A percentile compares a stretch with the other conserved stretches of the same genome.
Evolutionary conservation across 1,284 basidiomycete genomes (phyloP).

Genomic region (Omphalotus olearius): DNA sequence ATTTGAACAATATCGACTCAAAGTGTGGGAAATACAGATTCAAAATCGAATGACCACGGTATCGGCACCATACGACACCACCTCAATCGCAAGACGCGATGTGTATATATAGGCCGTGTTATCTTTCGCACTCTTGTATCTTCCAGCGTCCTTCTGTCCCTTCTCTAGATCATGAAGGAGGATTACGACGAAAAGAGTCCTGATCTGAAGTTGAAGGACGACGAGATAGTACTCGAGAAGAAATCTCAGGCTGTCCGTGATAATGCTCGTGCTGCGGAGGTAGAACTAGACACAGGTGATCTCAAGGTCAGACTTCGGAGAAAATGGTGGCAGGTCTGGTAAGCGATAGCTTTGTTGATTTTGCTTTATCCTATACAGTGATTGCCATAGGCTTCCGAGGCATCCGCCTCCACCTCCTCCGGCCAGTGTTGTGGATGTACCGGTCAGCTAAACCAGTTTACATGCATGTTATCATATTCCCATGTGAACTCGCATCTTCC

Average conservation of each 20-base stretch:
- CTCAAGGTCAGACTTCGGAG: constrained; percentile 8
- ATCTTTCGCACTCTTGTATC: background rate
- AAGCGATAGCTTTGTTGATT: constrained; percentile 4
- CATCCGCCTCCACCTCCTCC: constrained; percentile 57
- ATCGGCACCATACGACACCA: too few relatives aligned
- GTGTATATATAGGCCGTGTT: too few relatives aligned
- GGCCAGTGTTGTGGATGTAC: constrained; percentile 51
- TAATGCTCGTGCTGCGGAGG: background rate
- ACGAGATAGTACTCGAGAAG: background rate
- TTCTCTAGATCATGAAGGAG: background rate
- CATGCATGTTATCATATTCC: too few relatives aligned
- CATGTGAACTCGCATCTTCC: background rate
- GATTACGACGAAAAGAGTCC: background rate
- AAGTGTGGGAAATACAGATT: too few relatives aligned
- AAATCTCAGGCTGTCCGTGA: background rate
- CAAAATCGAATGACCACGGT: too few relatives aligned
- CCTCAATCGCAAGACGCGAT: too few relatives aligned
- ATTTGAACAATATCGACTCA: too few relatives aligned
- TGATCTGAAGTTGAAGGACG: background rate
- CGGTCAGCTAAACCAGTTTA: constrained; percentile 25
- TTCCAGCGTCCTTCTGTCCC: background rate
- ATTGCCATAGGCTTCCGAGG: constrained; percentile 49
- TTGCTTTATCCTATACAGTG: background rate
- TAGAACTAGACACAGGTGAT: constrained; percentile 11
- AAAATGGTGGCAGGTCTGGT: constrained; percentile 28